Conservation (phyloP, 1,284 basidiomycete species). For the Pseudozyma sp. region DNA sequence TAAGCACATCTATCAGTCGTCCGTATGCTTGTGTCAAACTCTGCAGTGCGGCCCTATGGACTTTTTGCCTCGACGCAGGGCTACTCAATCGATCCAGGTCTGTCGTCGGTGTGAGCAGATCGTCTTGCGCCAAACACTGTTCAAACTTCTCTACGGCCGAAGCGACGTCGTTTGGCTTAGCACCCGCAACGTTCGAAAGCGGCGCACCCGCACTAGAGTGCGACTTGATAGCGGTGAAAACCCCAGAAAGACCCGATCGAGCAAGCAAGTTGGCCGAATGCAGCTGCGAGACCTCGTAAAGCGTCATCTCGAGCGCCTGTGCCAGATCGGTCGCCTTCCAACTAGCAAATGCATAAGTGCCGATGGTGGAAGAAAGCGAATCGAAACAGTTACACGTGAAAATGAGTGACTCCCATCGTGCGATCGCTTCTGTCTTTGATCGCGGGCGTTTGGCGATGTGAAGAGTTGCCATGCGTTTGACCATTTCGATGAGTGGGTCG, state of each 20-base stretch:
- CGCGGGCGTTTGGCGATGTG: conserved; percentile 20
- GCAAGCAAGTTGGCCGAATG: conserved; percentile 27
- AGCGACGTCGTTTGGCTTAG: conserved; percentile 11
- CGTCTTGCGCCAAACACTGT: conserved; percentile 36
- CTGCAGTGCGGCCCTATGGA: conserved; percentile 37
- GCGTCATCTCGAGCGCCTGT: not conserved
- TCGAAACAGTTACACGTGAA: conserved; percentile 53
- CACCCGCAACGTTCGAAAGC: conserved; percentile 6
- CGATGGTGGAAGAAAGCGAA: conserved; percentile 26
- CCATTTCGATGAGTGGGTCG: conserved; percentile 47
- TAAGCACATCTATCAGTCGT: too few relatives aligned
- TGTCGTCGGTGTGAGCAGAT: conserved; percentile 36
- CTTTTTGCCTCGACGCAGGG: conserved; percentile 21
- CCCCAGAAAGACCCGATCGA: conserved; percentile 14
- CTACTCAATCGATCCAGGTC: conserved; percentile 26
- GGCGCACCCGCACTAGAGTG: not conserved
- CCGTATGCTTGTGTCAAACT: conserved; percentile 37
- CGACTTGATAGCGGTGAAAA: conserved; percentile 7
- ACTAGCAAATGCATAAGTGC: conserved; percentile 18
- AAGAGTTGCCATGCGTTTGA: conserved; percentile 30
- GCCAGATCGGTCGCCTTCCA: conserved; percentile 19
- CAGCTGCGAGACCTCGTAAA: conserved; percentile 4
- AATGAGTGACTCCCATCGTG: conserved; percentile 45
- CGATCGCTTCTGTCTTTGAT: conserved; percentile 13
- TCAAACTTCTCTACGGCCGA: conserved; percentile 29